Conservation (phyloP, 2,329 filamentous ascomycete species). For the Trichocomaceae sp. region DNA sequence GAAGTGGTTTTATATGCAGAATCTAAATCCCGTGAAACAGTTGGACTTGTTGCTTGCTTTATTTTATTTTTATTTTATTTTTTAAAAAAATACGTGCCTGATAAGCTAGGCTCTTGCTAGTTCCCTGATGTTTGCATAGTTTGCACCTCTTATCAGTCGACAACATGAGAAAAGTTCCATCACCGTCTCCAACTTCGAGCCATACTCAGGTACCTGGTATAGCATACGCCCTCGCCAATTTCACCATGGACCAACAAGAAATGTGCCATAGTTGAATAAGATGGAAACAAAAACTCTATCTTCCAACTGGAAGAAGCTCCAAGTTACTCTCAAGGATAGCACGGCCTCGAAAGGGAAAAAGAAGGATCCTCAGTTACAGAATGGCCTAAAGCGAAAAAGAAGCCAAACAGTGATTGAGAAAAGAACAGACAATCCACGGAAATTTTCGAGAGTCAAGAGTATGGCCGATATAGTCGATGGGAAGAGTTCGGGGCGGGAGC, state of each 20-base stretch:
- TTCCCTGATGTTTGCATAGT: slow-evolving; percentile 8
- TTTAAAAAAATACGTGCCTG: not conserved
- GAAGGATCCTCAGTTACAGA: slow-evolving; percentile 22
- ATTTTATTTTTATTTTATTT: too few species aligned
- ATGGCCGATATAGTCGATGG: slow-evolving; percentile 24
- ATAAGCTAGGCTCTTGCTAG: not conserved
- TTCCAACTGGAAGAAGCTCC: slow-evolving; percentile 47
- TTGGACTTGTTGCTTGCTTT: not conserved
- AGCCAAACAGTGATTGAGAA: slow-evolving; percentile 17
- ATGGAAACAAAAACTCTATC: slow-evolving; percentile 43
- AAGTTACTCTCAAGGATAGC: slow-evolving; percentile 38
- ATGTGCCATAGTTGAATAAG: not conserved
- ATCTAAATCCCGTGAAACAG: not conserved
- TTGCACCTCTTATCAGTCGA: slow-evolving; percentile 11
- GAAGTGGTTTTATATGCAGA: not conserved
- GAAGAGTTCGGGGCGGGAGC: not conserved
- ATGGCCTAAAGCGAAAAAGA: slow-evolving; percentile 32
- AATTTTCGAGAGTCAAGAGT: slow-evolving; percentile 24
- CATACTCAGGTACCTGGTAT: too few species aligned
- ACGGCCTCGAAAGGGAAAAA: slow-evolving; percentile 21
- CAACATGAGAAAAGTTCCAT: slow-evolving; percentile 8
- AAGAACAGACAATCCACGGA: slow-evolving; percentile 18
- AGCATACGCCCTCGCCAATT: not conserved
- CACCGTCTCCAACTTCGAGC: not conserved
- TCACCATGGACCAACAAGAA: not conserved